A percentile compares a stretch with the other conserved stretches of the same genome.
phyloP scores from a whole-genome alignment of 2,329 filamentous ascomycete genomes.

The Teratosphaeria pseudoeucalypti region DNA sequence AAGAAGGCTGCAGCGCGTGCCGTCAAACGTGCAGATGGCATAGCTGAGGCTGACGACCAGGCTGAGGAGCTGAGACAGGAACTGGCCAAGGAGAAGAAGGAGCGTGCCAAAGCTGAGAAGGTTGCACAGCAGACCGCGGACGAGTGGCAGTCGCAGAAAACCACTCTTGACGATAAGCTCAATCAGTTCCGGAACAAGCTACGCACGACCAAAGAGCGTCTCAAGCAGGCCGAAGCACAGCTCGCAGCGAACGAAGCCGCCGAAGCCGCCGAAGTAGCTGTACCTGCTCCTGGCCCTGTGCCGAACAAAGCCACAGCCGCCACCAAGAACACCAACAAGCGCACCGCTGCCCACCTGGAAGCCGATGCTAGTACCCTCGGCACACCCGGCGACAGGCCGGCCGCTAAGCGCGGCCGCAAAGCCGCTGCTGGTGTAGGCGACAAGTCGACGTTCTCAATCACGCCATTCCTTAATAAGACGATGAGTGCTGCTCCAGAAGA shows the following conservation, averaged over 20 bases:
- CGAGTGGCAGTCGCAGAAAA: slow-evolving; percentile 52
- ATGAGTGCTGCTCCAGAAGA: slow-evolving; percentile 45
- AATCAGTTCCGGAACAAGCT: slow-evolving; percentile 61
- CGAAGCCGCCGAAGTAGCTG: slow-evolving; percentile 16
- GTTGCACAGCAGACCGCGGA: slow-evolving; percentile 43
- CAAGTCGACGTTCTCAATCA: slow-evolving; percentile 89
- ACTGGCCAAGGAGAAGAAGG: slow-evolving; percentile 41
- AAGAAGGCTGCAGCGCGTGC: slow-evolving; percentile 27
- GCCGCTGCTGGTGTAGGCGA: slow-evolving; percentile 57
- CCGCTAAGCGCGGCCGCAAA: slow-evolving; percentile 37
- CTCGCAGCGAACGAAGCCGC: slow-evolving; percentile 30
- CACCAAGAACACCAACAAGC: slow-evolving; percentile 28
- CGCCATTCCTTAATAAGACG: slow-evolving; percentile 77
- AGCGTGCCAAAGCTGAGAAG: slow-evolving; percentile 43
- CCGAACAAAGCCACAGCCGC: slow-evolving; percentile 23
- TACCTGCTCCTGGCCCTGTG: slow-evolving; percentile 8
- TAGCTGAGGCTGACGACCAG: slow-evolving; percentile 30
- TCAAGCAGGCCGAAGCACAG: slow-evolving; percentile 53
- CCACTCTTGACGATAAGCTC: slow-evolving; percentile 60
- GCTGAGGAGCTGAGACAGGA: slow-evolving; percentile 41
- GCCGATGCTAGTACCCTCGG: slow-evolving; percentile 38
- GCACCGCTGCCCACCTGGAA: slow-evolving; percentile 35
- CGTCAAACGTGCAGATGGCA: slow-evolving; percentile 32
- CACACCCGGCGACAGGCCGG: slow-evolving; percentile 38
- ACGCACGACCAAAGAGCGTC: slow-evolving; percentile 57